A percentile compares a stretch with the other conserved stretches of the same genome.
Evolutionary conservation across 805 yeast species (phyloP).

Genomic region (Pichia nanzhaoensis): DNA sequence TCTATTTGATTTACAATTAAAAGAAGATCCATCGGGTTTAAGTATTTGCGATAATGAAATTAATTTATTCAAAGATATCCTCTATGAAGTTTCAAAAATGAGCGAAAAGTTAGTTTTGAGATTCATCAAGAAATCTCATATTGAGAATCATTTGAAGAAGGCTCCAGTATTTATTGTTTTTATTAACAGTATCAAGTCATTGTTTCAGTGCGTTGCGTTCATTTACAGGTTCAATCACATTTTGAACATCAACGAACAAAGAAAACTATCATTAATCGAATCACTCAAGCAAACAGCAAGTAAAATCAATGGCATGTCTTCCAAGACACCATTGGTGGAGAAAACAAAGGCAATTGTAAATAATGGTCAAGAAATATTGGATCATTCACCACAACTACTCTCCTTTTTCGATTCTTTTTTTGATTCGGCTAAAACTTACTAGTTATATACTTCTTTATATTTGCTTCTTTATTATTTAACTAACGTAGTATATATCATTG

Average conservation of each 20-base stretch:
- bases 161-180: slow-evolving; percentile 23
- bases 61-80: slow-evolving; percentile 17
- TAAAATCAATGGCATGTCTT: slow-evolving; percentile 6
- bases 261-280: slow-evolving; percentile 7
- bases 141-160: slow-evolving; percentile 14
- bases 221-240: slow-evolving; percentile 15
- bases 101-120: slow-evolving; percentile 16
- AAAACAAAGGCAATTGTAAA: slow-evolving; percentile 14
- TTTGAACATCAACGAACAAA: slow-evolving; percentile 12
- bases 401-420: slow-evolving; percentile 21
- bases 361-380: slow-evolving; percentile 18
- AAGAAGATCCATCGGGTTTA: slow-evolving; percentile 11
- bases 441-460: not conserved
- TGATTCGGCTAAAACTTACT: slow-evolving; percentile 12
- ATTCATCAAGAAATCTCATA: slow-evolving; percentile 16
- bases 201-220: slow-evolving; percentile 24
- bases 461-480: slow-evolving; percentile 1
- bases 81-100: slow-evolving; percentile 18
- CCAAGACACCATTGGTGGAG: slow-evolving; percentile 12
- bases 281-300: slow-evolving; percentile 7
- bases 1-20: slow-evolving; percentile 18
- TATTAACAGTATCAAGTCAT: slow-evolving; percentile 24
- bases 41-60: slow-evolving; percentile 18
- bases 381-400: slow-evolving; percentile 17
- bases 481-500: no score